Evolutionary conservation across 441 rosid species (phyloP).

Genomic region (Euphorbia schlechtendalii): DNA sequence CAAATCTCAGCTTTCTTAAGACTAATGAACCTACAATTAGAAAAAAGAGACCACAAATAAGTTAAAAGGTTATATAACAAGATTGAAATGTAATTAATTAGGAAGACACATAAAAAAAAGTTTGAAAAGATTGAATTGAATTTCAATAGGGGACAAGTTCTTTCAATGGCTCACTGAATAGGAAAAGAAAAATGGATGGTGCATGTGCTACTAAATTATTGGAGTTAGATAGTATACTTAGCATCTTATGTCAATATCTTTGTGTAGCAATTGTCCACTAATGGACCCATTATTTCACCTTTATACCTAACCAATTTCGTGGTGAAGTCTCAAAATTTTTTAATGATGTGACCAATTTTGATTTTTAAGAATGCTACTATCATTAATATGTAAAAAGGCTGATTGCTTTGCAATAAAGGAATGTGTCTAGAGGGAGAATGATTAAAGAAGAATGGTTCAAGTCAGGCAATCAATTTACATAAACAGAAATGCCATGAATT

Average conservation of each 20-base stretch:
- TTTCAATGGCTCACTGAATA: conserved; percentile 18
- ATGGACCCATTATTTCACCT: conserved; percentile 26
- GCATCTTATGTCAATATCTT: conserved; percentile 27
- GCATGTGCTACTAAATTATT: conserved; percentile 38
- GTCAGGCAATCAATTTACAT: too few species aligned
- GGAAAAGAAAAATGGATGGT: conserved; percentile 4
- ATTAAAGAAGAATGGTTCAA: too few species aligned
- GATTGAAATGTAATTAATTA: conserved; percentile 13
- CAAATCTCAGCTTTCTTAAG: conserved; percentile 1
- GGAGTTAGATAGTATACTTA: not conserved
- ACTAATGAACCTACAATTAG: conserved; percentile 2
- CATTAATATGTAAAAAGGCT: not conserved
- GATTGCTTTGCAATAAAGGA: not conserved
- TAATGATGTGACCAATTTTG: not conserved
- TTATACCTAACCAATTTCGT: conserved; percentile 17
- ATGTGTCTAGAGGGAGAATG: not conserved
- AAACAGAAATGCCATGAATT: too few species aligned
- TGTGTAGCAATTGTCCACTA: conserved; percentile 16
- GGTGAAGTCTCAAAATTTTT: not conserved
- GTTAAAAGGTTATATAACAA: not conserved
- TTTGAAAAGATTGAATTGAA: conserved; percentile 21
- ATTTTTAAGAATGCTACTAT: not conserved
- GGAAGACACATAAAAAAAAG: conserved; percentile 16
- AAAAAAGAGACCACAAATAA: conserved; percentile 2
- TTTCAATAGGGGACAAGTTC: conserved; percentile 9